Base-by-base conservation (phyloP, 2,329 filamentous ascomycete genomes). In the Dactylonectria estremocensis region DNA sequence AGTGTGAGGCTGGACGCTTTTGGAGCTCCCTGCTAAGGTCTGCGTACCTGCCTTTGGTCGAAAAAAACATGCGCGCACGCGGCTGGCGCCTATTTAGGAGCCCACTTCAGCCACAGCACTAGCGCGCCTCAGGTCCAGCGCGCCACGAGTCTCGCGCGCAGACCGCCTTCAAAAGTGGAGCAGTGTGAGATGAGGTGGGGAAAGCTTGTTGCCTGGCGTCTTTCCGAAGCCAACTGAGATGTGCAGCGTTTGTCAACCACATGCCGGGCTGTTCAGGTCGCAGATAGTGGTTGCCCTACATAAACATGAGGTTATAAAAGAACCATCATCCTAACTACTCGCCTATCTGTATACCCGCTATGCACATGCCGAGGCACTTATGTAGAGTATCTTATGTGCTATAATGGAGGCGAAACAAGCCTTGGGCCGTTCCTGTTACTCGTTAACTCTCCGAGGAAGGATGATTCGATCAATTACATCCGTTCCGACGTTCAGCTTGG, bases 1-100 rank as follows among this genome's bases (percentile, higher is more conserved):
- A 48, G 52, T 61, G 35, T 66, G 62, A 71, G 66, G 67, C 65
- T 70, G 60, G 71, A 73, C 24, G 68, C 61, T 68, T 71, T 54
- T 61, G 55, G 65, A 70, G 70, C 71, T 66, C 35, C 59, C 24
- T 62, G 66, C 55, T 66, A 50, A 48, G 61, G 56, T 70, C 37
- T 63, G 59, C 61, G 66, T 61, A 62, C 67, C 66, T 61, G 52
- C 54, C 61, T 65, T 59, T 45, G 49, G 35, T 24, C 31, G 40
- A 53, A 56, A 70, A 71, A 70, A 69, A 67, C 58, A 40, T 49
- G 63, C 56, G 67, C 24, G 58, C 49, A 46, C 61, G 73, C 73
- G 73, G 63, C 66, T 72, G 18, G 66, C 65, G 70, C 64, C 59
- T 71, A 60, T 37, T 50, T 50, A n/a, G n/a, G 24, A 53, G 35